Percentiles rank a stretch among this genome's conserved stretches.
These are phyloP conservation scores for Alternaria panax DNA, from an alignment of 2,329 filamentous ascomycete species.

Conservation along the genomic window DNA sequence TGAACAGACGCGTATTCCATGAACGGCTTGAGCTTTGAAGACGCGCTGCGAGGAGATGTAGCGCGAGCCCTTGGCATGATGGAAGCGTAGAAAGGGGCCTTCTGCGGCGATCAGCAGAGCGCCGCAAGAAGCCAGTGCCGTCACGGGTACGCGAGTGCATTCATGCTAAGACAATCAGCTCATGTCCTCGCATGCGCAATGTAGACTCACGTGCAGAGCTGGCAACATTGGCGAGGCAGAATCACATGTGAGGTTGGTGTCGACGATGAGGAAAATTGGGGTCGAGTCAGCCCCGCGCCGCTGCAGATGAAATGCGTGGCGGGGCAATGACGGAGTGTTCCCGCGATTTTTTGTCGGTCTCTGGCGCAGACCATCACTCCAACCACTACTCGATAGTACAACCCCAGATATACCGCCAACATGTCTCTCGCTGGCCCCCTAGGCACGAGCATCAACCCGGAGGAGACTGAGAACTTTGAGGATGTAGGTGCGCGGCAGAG, in stretches of 20 bases:
- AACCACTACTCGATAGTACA: neutral
- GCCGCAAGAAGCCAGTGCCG: constrained; percentile 51
- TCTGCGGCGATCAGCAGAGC: constrained; percentile 53
- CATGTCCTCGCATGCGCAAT: neutral
- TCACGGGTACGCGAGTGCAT: constrained; percentile 54
- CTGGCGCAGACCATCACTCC: neutral
- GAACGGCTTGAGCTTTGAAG: constrained; percentile 74
- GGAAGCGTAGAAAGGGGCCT: constrained; percentile 53
- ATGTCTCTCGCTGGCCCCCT: constrained; percentile 47
- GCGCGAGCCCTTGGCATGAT: constrained; percentile 36
- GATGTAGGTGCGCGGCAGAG: constrained; percentile 60
- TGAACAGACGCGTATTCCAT: constrained; percentile 68
- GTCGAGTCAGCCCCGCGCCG: constrained; percentile 47
- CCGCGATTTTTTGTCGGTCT: constrained; percentile 31
- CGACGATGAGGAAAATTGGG: constrained; percentile 35
- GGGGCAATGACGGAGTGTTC: constrained; percentile 37
- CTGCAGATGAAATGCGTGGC: constrained; percentile 13
- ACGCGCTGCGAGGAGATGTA: constrained; percentile 54
- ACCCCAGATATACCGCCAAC: constrained; percentile 6
- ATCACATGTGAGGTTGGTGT: constrained; percentile 25
- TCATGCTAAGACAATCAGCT: constrained; percentile 45
- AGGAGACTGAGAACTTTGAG: constrained; percentile 73
- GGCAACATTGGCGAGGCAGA: constrained; percentile 44
- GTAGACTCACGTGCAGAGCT: constrained; percentile 40
- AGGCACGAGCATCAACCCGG: constrained; percentile 50